Evolutionary conservation across 108 stramenopile genomes (phyloP), one percentile per base, ranked within the genome.

Genomic region (Parietichytrium sp.): DNA sequence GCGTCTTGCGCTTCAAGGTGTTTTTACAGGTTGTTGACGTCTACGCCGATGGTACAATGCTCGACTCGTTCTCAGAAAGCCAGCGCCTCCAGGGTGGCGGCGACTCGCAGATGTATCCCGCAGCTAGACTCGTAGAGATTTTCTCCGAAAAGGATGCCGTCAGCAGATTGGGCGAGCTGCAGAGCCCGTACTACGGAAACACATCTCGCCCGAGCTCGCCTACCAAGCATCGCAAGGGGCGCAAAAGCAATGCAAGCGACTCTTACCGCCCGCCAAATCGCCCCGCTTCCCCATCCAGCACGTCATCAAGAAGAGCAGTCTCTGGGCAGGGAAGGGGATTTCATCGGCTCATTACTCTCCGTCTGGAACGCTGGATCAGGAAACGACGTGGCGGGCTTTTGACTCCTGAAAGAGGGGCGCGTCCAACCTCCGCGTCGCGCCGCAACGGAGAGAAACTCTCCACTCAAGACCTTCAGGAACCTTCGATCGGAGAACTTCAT

Each of bases 1-100:
- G 38, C 33, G 61, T 72, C 15, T 27, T 72, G 20, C 61, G 61
- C 8, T 72, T 72, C 61, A 72, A 72, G 20, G 61, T 72, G 7
- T 72, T 72, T 38, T 42, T 72, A 2, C 45, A 33, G 38, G 42
- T 72, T 16, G 23, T 72, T 1, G 20, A 72, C 0, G 61, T 72
- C 0, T 3, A 45, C 33, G 23, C 61, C 8, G 61, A 72, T 20
- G 38, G 45, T 10, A 25, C 45, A 10, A 42, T 72, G 13, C 38
- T 45, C 25, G 61, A 33, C 61, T 27, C 45, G 2, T 33, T 42
- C 10, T 42, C 61, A 33, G 61, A 33, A 25, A 33, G 38, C 6
- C 33, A 42, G 6, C 6, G 61, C 10, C 42, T 72, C 0, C 61
- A 72, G 61, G 38, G n/a, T n/a, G 4, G 61, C 6, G 36, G 38